Evolutionary conservation across 2,329 filamentous ascomycete species (phyloP).

Genomic region (Penicillium sp.): DNA sequence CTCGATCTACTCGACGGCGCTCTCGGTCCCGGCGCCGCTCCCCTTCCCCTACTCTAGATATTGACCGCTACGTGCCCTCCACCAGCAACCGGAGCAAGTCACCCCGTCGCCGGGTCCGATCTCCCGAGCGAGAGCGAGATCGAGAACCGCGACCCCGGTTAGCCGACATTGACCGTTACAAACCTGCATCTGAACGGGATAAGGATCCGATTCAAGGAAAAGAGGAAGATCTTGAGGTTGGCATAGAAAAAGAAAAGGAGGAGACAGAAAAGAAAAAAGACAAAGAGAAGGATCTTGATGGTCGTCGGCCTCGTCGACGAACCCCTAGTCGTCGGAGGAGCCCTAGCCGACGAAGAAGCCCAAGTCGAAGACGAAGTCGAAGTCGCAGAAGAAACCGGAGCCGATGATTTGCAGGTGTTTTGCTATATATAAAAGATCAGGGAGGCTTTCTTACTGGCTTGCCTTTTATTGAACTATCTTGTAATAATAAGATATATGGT

Average conservation of each 20-base stretch:
- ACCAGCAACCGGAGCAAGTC: slow-evolving; percentile 43
- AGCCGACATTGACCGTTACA: slow-evolving; percentile 46
- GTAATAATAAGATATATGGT: slow-evolving; percentile 15
- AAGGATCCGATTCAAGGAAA: slow-evolving; percentile 26
- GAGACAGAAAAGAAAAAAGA: slow-evolving; percentile 18
- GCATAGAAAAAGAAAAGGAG: neutral
- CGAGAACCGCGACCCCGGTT: slow-evolving; percentile 34
- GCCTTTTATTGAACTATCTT: neutral
- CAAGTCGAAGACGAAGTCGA: slow-evolving; percentile 3
- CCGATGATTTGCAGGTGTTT: slow-evolving; percentile 12
- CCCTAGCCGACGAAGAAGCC: slow-evolving; percentile 17
- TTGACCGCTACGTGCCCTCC: slow-evolving; percentile 45
- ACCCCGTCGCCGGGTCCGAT: slow-evolving; percentile 39
- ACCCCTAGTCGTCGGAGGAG: slow-evolving; percentile 20
- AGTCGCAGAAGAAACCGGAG: slow-evolving; percentile 27
- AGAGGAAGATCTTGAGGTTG: slow-evolving; percentile 7
- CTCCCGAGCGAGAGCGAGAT: slow-evolving; percentile 36
- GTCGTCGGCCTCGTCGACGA: slow-evolving; percentile 19
- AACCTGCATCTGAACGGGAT: slow-evolving; percentile 38
- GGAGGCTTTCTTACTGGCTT: neutral
- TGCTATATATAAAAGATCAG: neutral
- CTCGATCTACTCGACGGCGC: slow-evolving; percentile 24
- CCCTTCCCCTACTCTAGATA: slow-evolving; percentile 37
- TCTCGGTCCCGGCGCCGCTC: slow-evolving; percentile 36
- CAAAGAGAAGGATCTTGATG: slow-evolving; percentile 25